Conservation (phyloP, 139 green algal species). For the Picocystis salinarum region DNA sequence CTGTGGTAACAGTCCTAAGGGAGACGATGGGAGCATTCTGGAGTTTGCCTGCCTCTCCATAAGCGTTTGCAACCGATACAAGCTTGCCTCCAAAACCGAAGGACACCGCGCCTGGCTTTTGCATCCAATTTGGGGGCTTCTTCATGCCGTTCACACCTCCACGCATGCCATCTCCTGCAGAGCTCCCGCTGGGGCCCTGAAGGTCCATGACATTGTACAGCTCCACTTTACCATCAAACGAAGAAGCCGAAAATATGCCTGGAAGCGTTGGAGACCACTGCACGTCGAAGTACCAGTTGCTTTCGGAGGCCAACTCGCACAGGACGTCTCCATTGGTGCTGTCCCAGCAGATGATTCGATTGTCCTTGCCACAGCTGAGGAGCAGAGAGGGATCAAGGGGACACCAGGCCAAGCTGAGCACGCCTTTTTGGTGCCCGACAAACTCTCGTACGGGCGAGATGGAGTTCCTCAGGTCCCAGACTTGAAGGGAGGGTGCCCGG, state of each 20-base stretch:
- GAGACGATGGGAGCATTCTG: slow-evolving; percentile 1
- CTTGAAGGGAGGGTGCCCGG: slow-evolving; percentile 57
- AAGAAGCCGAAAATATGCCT: slow-evolving; percentile 42
- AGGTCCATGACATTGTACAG: slow-evolving; percentile 33
- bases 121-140: slow-evolving; percentile 65
- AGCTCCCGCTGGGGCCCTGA: slow-evolving; percentile 1
- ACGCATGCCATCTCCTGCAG: slow-evolving; percentile 4
- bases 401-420: slow-evolving; percentile 82
- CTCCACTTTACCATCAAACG: slow-evolving; percentile 44
- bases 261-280: slow-evolving; percentile 50
- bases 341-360: slow-evolving; percentile 86
- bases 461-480: slow-evolving; percentile 90
- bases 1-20: slow-evolving; percentile 40
- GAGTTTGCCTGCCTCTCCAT: slow-evolving; percentile 6
- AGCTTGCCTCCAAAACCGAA: slow-evolving; percentile 64
- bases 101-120: slow-evolving; percentile 36
- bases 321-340: slow-evolving; percentile 27
- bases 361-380: slow-evolving; percentile 78
- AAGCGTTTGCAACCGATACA: slow-evolving; percentile 34
- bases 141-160: slow-evolving; percentile 10
- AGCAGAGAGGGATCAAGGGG: slow-evolving; percentile 65
- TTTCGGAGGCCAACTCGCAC: slow-evolving; percentile 18
- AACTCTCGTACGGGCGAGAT: slow-evolving; percentile 71
- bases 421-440: slow-evolving; percentile 64
- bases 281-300: slow-evolving; percentile 73